Base-by-base conservation (phyloP, 768 basidiomycete genomes). In the Leccinellum albellum region DNA sequence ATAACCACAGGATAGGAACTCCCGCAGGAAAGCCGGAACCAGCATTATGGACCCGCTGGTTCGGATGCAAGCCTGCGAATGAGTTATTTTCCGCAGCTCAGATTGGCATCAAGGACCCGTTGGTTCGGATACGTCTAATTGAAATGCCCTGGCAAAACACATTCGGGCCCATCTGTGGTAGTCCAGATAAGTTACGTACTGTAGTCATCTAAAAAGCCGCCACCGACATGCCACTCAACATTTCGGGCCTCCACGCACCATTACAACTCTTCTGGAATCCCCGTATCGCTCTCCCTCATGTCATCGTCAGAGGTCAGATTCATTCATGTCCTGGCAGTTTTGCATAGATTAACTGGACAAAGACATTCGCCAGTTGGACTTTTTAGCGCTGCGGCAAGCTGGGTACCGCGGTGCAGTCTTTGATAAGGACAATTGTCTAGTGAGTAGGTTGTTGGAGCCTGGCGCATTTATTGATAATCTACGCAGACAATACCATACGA, bases 361-460 rank as follows among this genome's bases (percentile, higher is more conserved):
- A 90, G 91, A 91, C 69, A 91, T 95, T 64, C 89, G 91, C 78
- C 80, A 87, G 61, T 78, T 95, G 65, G 84, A 95, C 72, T 94
- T 92, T 77, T 63, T 63, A 9, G 84, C 84, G 35, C 76, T 98
- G 37, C 81, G 81, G 55, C 77, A 78, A 55, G 83, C 86, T 8
- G 94, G 95, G 5, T 94, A 92, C 69, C 82, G 85, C 47, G 94
- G 90, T n/a, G 91, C 88, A 3, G 85, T 99, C 1, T 89, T 98
- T 63, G 96, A 98, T 80, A 98, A 98, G 74, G 96, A 99, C 68
- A 98, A 99, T 65, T 98, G 96, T 67, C 74, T 98, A 62, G 96
- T 92, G 61, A 28, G 88, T 75, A 4, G 17, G 5, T 49, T 8
- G 5, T 9, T 12, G 0, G 2, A n/a, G 1, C 4, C 4, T 7